phyloP scores from a whole-genome alignment of 2,329 filamentous ascomycete genomes.

The Albifimbria verrucaria region DNA sequence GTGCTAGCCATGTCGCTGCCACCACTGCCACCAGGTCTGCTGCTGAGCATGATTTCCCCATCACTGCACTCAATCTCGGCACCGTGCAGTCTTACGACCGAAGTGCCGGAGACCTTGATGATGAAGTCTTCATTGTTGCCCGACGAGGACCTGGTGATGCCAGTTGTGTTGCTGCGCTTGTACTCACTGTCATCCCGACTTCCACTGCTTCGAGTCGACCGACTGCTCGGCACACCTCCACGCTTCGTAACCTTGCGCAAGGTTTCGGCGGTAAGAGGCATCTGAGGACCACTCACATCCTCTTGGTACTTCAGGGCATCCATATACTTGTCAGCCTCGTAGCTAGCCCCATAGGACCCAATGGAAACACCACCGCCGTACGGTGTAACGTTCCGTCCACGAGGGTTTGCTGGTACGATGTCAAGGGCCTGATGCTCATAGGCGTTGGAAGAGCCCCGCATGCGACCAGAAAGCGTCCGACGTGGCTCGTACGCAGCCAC shows the following conservation, averaged over 20 bases:
- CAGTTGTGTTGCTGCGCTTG: slow-evolving; percentile 57
- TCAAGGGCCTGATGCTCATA: slow-evolving; percentile 38
- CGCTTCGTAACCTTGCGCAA: slow-evolving; percentile 48
- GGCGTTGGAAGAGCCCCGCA: slow-evolving; percentile 29
- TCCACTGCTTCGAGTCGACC: slow-evolving; percentile 54
- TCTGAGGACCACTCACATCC: slow-evolving; percentile 40
- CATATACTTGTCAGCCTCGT: slow-evolving; percentile 35
- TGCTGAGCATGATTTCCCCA: slow-evolving; percentile 56
- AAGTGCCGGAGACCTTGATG: slow-evolving; percentile 55
- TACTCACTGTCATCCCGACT: slow-evolving; percentile 64
- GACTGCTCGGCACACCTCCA: slow-evolving; percentile 47
- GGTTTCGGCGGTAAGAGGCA: slow-evolving; percentile 53
- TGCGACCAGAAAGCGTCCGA: slow-evolving; percentile 27
- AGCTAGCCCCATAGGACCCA: slow-evolving; percentile 28
- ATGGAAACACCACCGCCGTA: slow-evolving; percentile 32
- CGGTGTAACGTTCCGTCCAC: slow-evolving; percentile 37
- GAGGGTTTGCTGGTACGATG: slow-evolving; percentile 34
- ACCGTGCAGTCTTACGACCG: slow-evolving; percentile 53
- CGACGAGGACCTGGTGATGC: slow-evolving; percentile 51
- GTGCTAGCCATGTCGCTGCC: slow-evolving; percentile 52
- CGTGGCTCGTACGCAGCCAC: slow-evolving; percentile 29
- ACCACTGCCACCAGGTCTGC: slow-evolving; percentile 27
- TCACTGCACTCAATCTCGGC: slow-evolving; percentile 57
- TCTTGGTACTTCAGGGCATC: slow-evolving; percentile 48
- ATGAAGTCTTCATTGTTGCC: slow-evolving; percentile 58